Base-by-base conservation (phyloP, 768 basidiomycete species). In the Trametes maxima region DNA sequence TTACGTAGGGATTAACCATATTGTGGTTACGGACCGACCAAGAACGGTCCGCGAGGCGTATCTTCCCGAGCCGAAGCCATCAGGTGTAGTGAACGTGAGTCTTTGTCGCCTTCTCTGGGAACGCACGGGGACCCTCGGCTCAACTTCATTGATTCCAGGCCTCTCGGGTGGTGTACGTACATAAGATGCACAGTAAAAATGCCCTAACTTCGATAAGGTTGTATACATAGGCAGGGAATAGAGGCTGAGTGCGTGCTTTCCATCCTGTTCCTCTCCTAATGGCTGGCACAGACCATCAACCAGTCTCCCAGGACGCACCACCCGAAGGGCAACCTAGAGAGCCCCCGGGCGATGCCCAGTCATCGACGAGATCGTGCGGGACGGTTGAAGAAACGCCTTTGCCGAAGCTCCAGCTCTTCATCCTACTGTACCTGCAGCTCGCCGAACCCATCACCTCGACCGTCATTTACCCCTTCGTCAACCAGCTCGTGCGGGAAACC, bases 381-480 rank as follows among this genome's bases (percentile, higher is more conserved):
- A 33, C 3, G 28, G 47, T 50, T n/a, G 11, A 44, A 39, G 60
- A 44, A 47, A 70, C 68, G 2, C 70, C 68, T 3, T 58, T 72
- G 5, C 69, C 69, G 17, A 70, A 68, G 43, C 54, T 67, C 45
- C 70, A 72, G 68, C 57, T 72, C n/a, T 62, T 54, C 25, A 54
- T 71, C 19, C 55, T 73, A 28, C 59, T 73, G 24, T 66, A 65
- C 28, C 51, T 71, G 10, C 68, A 69, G 45, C 61, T 71, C 16
- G 67, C 70, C 2, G 70, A 73, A 50, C 70, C 71, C 13, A 62
- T 73, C 19, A 67, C 69, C 14, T 64, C 65, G 5, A 57, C 61
- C 16, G 66, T 71, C 55, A 69, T 73, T 14, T 69, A 67, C n/a
- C 71, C 71, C 7, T 73, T 73, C 59, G 66, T 65, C 56, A 63